Evolutionary conservation across 2,329 filamentous ascomycete species (phyloP), one percentile per base, ranked within the genome.

Genomic region (Colletotrichum liriopes): DNA sequence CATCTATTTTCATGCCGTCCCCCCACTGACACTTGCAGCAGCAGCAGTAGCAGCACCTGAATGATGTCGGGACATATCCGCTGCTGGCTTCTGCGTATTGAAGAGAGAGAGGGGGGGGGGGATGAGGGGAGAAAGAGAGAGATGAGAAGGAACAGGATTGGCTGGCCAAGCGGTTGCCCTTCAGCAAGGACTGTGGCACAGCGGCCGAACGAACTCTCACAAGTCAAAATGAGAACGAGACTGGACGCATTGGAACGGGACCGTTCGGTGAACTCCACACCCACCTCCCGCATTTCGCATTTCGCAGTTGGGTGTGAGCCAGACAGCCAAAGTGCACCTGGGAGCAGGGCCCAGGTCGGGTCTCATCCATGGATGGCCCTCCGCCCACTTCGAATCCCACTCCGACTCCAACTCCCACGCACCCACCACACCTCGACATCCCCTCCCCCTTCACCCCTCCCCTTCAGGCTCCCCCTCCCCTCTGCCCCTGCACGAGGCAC

Each of bases 371-470:
- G 60, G 45, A 54, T 54, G 58, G 35, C 35, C 26, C 49, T 45
- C 29, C 43, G 56, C 51, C 68, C 69, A 72, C 69, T 68, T 60
- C 12, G 41, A 71, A 58, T 71, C 63, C 68, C 49, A 67, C 63
- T 71, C 54, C 65, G 26, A 71, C 69, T 64, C 61, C 49, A 52
- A 71, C 69, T 63, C 69, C 69, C 69, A 72, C 69, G 32, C 68
- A 63, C 68, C 56, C 56, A 62, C 68, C 65, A 68, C 65, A 23
- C 47, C 18, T 52, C 59, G n/a, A 51, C 45, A 16, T 32, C 45
- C 20, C n/a, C 59, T 39, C 61, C 47, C n/a, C 56, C n/a, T 41
- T 56, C 54, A 23, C 56, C n/a, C n/a, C 39, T 35, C 23, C 56
- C 23, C 23, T 59, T 12, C 9, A 37, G 35, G 35, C 39, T 12